Percentiles rank a stretch among this genome's conserved stretches.
Conservation (phyloP, 2,329 filamentous ascomycete species). For the Colletotrichum tropicicola region DNA sequence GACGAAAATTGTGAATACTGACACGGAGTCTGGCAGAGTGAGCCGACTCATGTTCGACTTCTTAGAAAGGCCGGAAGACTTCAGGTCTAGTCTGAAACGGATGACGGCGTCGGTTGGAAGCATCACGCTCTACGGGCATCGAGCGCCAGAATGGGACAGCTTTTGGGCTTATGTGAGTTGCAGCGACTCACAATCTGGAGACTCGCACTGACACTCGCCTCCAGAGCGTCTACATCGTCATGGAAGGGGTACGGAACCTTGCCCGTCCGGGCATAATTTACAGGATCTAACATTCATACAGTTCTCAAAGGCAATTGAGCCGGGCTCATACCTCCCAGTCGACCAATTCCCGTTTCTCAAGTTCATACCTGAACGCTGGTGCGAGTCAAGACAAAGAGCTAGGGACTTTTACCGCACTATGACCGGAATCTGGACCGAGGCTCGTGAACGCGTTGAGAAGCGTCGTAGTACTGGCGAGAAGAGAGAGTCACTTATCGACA, state of each 20-base stretch:
- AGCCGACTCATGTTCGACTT: slow-evolving; percentile 6
- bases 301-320: slow-evolving; percentile 50
- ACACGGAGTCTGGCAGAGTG: slow-evolving; percentile 11
- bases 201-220: not conserved
- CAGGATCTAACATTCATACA: not conserved
- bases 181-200: rapidly evolving
- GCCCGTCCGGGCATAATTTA: not conserved
- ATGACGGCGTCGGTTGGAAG: slow-evolving; percentile 9
- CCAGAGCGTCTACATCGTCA: not conserved
- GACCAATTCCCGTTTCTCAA: slow-evolving; percentile 56
- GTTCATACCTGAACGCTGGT: slow-evolving; percentile 50
- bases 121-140: not conserved
- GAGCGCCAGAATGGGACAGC: not conserved
- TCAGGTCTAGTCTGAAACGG: not conserved
- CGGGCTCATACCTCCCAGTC: slow-evolving; percentile 57
- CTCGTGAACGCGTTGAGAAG: slow-evolving; percentile 42
- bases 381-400: slow-evolving; percentile 48
- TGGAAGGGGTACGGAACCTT: not conserved
- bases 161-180: slow-evolving; percentile 17
- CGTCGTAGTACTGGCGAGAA: slow-evolving; percentile 38
- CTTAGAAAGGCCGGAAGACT: slow-evolving; percentile 1
- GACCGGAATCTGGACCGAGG: slow-evolving; percentile 48
- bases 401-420: slow-evolving; percentile 47
- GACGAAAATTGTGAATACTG: too few relatives aligned
- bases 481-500: slow-evolving; percentile 47